Evolutionary conservation across 1,284 basidiomycete species (phyloP).

Genomic region (Microbotryum lychnidis-dioicae): DNA sequence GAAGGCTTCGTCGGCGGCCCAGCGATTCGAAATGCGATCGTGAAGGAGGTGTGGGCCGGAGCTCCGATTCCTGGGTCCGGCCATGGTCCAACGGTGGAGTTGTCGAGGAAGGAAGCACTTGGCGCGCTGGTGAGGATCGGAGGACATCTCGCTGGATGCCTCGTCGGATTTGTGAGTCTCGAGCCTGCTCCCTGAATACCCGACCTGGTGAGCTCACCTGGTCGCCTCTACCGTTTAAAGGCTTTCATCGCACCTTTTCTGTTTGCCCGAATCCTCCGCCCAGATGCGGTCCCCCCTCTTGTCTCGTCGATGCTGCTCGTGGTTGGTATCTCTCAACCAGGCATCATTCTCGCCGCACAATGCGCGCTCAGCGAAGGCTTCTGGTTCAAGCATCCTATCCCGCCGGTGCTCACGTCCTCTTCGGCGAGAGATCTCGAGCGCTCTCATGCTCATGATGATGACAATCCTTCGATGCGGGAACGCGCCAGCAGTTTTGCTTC

Average conservation of each 20-base stretch:
- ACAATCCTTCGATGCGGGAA: neutral
- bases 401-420: slow-evolving; percentile 17
- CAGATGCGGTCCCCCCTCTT: neutral
- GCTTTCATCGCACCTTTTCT: slow-evolving; percentile 16
- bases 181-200: neutral
- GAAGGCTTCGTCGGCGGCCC: slow-evolving; percentile 12
- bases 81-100: slow-evolving; percentile 18
- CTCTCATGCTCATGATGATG: no score
- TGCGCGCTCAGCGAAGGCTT: slow-evolving; percentile 20
- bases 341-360: slow-evolving; percentile 18
- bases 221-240: neutral
- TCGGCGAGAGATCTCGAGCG: slow-evolving; percentile 9
- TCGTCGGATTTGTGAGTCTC: slow-evolving; percentile 28
- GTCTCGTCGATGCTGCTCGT: slow-evolving; percentile 10
- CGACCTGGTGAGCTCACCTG: neutral
- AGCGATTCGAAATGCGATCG: slow-evolving; percentile 8
- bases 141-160: slow-evolving; percentile 29
- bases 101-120: slow-evolving; percentile 13
- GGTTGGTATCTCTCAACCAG: slow-evolving; percentile 16
- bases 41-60: slow-evolving; percentile 14
- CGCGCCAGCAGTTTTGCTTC: slow-evolving; percentile 1
- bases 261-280: slow-evolving; percentile 3
- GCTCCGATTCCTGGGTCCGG: slow-evolving; percentile 12
- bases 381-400: slow-evolving; percentile 7
- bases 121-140: slow-evolving; percentile 24